These are phyloP conservation scores for Pseudisothecium myosuroides DNA, from an alignment of 225 moss, liverwort and hornwort species.

Conservation along the genomic window DNA sequence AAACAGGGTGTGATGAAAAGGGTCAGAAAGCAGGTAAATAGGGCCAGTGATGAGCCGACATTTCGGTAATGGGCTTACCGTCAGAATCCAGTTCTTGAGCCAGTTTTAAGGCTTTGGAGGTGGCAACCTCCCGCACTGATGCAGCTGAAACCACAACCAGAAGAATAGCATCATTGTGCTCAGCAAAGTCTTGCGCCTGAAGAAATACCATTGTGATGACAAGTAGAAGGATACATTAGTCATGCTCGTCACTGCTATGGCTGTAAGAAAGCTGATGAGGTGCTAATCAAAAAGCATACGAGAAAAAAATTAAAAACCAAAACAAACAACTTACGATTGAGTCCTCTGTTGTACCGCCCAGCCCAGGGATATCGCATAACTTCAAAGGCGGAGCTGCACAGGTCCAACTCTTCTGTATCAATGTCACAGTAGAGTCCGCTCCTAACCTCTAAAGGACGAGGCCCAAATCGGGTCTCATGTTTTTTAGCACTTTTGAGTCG, in stretches of 20 bases:
- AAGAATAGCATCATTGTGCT: conserved; percentile 73
- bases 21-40: neutral
- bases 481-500: neutral
- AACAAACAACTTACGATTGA: conserved; percentile 40
- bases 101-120: conserved; percentile 68
- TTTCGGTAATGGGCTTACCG: conserved; percentile 23
- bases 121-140: conserved; percentile 54
- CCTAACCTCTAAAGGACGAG: neutral
- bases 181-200: conserved; percentile 79
- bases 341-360: conserved; percentile 66
- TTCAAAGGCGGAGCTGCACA: conserved; percentile 93
- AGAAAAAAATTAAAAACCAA: no score
- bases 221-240: neutral
- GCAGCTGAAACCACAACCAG: conserved; percentile 78
- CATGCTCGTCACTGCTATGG: neutral
- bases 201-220: neutral
- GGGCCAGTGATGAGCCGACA: neutral
- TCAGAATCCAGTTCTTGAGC: conserved; percentile 84
- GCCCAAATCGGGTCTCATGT: neutral
- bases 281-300: neutral
- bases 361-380: conserved; percentile 88
- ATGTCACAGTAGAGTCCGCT: neutral
- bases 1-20: neutral
- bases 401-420: neutral
- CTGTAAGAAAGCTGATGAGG: neutral